Base-by-base conservation (phyloP, 805 yeast species). In the Yamadazyma akitaensis region DNA sequence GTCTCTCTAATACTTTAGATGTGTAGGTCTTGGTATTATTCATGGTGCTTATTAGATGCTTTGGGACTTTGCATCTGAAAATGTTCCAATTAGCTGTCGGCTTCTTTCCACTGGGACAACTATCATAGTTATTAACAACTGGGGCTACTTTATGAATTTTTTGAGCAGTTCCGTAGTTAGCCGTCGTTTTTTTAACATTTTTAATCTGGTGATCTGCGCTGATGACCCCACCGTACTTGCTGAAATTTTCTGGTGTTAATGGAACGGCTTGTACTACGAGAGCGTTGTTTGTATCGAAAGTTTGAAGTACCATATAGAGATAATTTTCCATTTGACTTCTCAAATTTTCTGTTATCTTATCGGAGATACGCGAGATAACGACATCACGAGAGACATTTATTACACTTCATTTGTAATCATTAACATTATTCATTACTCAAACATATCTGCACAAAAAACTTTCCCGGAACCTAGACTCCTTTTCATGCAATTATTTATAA, bases 81-180 rank as follows among this genome's bases (percentile, higher is more conserved):
- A 90, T 74, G 63, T 91, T 90, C 85, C 88, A 83, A 54, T 86
- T 84, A 2, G 95, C 80, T 0, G 78, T 72, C 0, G 87, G 77
- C 9, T 68, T 56, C 21, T 51, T 56, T 5, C 75, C 70, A 50
- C 82, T 73, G 4, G 80, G 75, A 9, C 82, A 74, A 3, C 64
- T 25, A 2, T 51, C 47, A 54, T 74, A 87, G 39, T 72, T 65
- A 60, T 84, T 84, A 3, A 64, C 65, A 2, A 86, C 72, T 2
- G 88, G 84, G 1, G 94, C 82, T 4, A 90, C 94, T 51, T 83
- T 75, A 51, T 79, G 80, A 39, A 88, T 63, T 57, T 91, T 91
- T 5, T 78, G 71, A 1, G 97, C 97, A 1, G 97, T 91, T n/a
- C 97, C 97, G 59, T 91, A 90, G 65, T 91, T 91, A 4, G 97